Conservation (phyloP, 176 grass and related monocot genomes). For the Luzula sylvatica region DNA sequence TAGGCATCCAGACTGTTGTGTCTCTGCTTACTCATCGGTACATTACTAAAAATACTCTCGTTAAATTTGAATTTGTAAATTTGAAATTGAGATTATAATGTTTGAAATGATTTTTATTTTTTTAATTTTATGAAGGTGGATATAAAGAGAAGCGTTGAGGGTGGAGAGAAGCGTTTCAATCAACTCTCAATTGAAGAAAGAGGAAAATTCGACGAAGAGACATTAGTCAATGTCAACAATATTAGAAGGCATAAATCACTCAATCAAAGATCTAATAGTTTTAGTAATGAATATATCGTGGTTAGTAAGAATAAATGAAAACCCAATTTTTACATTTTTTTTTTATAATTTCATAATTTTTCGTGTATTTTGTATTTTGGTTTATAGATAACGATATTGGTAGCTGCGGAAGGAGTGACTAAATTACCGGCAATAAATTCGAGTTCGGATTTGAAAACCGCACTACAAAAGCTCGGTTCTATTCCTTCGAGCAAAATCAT, state of each 20-base stretch:
- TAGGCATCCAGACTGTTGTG: constrained; percentile 95
- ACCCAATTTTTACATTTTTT: not conserved
- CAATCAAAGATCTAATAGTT: constrained; percentile 46
- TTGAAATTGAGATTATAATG: not conserved
- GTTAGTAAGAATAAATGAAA: constrained; percentile 28
- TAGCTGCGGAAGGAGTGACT: constrained; percentile 66
- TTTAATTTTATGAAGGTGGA: constrained; percentile 87
- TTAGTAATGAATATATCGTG: constrained; percentile 99
- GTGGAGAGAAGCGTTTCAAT: constrained; percentile 92
- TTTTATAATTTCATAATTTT: constrained; percentile 7
- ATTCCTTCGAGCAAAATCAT: constrained; percentile 81
- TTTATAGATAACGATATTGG: constrained; percentile 73
- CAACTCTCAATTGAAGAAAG: constrained; percentile 96
- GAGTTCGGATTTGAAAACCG: constrained; percentile 61
- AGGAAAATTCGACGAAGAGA: constrained; percentile 99
- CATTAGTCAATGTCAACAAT: constrained; percentile 91
- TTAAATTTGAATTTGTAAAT: not conserved
- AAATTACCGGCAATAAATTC: constrained; percentile 88
- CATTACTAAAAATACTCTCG: constrained; percentile 23
- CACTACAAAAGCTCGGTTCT: constrained; percentile 70
- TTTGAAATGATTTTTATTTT: constrained; percentile 10
- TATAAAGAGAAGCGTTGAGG: constrained; percentile 77
- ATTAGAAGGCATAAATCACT: constrained; percentile 79
- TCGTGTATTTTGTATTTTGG: constrained; percentile 6
- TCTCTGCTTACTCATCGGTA: constrained; percentile 95